These are phyloP conservation scores for Penicillium subrubescens DNA, from an alignment of 495 filamentous ascomycete species.

Conservation along the genomic window DNA sequence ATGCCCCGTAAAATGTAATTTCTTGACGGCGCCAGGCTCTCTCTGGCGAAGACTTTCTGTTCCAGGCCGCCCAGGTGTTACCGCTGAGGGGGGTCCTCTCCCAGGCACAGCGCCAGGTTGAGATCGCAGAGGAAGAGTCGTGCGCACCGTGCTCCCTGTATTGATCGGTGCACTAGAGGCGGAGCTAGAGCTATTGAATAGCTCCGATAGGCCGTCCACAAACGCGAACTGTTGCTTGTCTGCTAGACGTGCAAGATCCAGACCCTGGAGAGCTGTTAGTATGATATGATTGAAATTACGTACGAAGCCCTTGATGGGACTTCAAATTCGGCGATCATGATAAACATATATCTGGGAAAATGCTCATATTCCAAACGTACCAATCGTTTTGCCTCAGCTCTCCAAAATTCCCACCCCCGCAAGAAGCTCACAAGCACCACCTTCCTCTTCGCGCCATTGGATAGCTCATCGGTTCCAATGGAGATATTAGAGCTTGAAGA, in stretches of 20 bases:
- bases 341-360: not conserved
- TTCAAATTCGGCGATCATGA: not conserved
- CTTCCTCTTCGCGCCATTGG: conserved; percentile 38
- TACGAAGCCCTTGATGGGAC: not conserved
- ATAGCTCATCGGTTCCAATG: conserved; percentile 24
- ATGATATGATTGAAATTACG: not conserved
- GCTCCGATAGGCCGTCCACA: conserved; percentile 67
- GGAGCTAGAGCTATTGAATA: conserved; percentile 47
- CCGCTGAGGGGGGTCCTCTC: conserved; percentile 24
- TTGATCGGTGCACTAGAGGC: conserved; percentile 12
- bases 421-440: conserved; percentile 82
- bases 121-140: conserved; percentile 36
- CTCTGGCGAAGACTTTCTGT: conserved; percentile 8
- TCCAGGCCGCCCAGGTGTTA: conserved; percentile 5
- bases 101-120: conserved; percentile 32
- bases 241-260: conserved; percentile 66
- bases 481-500: conserved; percentile 23
- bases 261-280: conserved; percentile 45
- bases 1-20: conserved; percentile 38
- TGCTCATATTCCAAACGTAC: conserved; percentile 38
- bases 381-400: conserved; percentile 58
- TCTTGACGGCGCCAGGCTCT: conserved; percentile 36
- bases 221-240: conserved; percentile 64
- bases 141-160: conserved; percentile 25
- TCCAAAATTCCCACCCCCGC: conserved; percentile 77